Evolutionary conservation across 148 eudicot genomes (phyloP).

Genomic region (Rhododendron molle): DNA sequence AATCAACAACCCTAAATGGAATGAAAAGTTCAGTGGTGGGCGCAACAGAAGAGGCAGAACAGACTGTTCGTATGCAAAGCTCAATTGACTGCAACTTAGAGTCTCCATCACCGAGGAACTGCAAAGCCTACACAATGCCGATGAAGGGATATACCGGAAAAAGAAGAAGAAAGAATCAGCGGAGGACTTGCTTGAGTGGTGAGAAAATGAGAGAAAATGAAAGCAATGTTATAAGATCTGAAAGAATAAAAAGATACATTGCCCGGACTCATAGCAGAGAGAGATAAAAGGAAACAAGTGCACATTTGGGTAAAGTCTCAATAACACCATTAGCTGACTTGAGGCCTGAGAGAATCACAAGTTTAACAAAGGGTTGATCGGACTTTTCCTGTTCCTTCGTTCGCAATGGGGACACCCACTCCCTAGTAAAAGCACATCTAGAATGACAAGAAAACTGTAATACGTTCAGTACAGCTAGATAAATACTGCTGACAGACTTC

Average conservation of each 20-base stretch:
- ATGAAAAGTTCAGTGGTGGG: not conserved
- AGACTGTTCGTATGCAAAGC: conserved; percentile 3
- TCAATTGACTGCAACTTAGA: not conserved
- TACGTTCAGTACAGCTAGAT: not conserved
- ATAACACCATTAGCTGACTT: not conserved
- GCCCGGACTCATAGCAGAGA: not conserved
- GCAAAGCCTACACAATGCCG: conserved; percentile 41
- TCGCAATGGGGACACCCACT: not conserved
- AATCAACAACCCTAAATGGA: not conserved
- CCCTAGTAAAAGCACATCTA: not conserved
- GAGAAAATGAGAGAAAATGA: not conserved
- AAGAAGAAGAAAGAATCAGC: conserved; percentile 20
- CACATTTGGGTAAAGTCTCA: not conserved
- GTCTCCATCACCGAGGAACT: conserved; percentile 50
- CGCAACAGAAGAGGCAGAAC: not conserved
- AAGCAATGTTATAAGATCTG: not conserved
- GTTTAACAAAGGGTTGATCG: not conserved
- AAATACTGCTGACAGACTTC: not conserved
- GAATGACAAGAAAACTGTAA: not conserved
- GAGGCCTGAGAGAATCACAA: not conserved
- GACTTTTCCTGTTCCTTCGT: not conserved
- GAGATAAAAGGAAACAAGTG: not conserved
- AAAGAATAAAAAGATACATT: not conserved
- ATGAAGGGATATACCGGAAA: conserved; percentile 6
- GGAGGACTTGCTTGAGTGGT: conserved; percentile 4